Base-by-base conservation (phyloP, 345 rosid species). In the Rhodamnia argentea region DNA sequence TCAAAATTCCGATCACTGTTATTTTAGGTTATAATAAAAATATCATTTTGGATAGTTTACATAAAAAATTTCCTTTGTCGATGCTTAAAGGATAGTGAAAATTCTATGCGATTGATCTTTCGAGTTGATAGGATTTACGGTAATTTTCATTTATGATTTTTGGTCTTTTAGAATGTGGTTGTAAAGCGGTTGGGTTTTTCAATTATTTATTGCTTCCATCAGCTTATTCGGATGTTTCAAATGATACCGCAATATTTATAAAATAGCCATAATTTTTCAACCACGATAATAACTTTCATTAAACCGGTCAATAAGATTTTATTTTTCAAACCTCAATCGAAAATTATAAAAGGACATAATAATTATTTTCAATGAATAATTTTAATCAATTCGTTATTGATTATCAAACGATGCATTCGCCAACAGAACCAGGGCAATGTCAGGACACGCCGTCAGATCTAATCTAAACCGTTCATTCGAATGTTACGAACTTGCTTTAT, bases 21-120 rank as follows among this genome's bases (percentile, higher is more conserved):
- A 6, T 32, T n/a, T 59, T n/a, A 13, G 32, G 32, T 7, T 2
- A 12, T 2, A 29, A 0, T 26, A 5, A 26, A n/a, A 2, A 27
- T 5, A 60, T 60, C 4, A 60, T 60, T 1, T n/a, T 27, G 2
- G 13, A 27, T 60, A 27, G 7, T 13, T 60, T 4, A 27, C 37
- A 60, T 27, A 59, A 5, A 58, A 27, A 27, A 27, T 62, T 37
- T 62, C 40, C 5, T 0, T 62, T 1, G 22, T 2, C 20, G 1
- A 62, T 27, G 11, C 22, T 29, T 15, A 3, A 0, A 62, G 7
- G 18, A 27, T 29, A 1, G 32, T 20, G 14, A 64, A 0, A 64
- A 32, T 10, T 64, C 18, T 16, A 15, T 10, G 18, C 0, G 0
- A 4, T 64, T 8, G 0, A 8, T 27, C 75, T 62, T 62, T 62